Percentiles rank a stretch among this genome's conserved stretches.
Conservation (phyloP, 305 asterid genomes). For the Fraxinus sp. region DNA sequence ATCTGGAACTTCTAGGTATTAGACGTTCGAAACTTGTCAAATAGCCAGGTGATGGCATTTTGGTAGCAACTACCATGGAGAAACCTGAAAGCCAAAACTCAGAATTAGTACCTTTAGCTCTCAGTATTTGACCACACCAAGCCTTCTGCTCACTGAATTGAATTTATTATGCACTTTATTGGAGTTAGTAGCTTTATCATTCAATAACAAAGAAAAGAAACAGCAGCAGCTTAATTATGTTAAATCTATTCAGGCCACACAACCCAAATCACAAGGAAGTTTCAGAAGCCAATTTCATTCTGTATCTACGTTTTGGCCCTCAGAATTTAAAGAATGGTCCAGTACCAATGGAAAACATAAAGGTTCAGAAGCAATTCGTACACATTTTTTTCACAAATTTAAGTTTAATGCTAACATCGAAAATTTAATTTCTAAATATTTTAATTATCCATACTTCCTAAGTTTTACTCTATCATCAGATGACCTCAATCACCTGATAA, state of each 20-base stretch:
- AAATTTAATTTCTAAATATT: not conserved
- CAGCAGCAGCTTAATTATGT: not conserved
- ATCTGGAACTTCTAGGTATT: slow-evolving; percentile 24
- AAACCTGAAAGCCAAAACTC: slow-evolving; percentile 27
- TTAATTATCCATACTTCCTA: not conserved
- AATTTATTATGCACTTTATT: not conserved
- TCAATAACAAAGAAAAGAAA: not conserved
- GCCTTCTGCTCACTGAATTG: not conserved
- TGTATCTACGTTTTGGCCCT: not conserved
- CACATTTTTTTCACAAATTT: not conserved
- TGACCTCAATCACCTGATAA: not conserved
- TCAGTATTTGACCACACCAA: not conserved
- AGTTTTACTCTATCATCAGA: not conserved
- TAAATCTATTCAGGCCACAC: not conserved
- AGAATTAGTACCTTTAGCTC: not conserved
- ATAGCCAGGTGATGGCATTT: slow-evolving; percentile 28
- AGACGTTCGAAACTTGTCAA: slow-evolving; percentile 26
- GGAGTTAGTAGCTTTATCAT: not conserved
- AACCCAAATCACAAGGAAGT: not conserved
- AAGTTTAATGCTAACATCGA: not conserved
- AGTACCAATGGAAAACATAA: not conserved
- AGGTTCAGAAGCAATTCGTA: not conserved
- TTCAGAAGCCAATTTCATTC: not conserved
- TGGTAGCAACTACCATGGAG: slow-evolving; percentile 29
- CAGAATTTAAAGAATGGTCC: not conserved